These are phyloP conservation scores for Populus tomentosa DNA, from an alignment of 441 rosid genomes.

Conservation along the genomic window DNA sequence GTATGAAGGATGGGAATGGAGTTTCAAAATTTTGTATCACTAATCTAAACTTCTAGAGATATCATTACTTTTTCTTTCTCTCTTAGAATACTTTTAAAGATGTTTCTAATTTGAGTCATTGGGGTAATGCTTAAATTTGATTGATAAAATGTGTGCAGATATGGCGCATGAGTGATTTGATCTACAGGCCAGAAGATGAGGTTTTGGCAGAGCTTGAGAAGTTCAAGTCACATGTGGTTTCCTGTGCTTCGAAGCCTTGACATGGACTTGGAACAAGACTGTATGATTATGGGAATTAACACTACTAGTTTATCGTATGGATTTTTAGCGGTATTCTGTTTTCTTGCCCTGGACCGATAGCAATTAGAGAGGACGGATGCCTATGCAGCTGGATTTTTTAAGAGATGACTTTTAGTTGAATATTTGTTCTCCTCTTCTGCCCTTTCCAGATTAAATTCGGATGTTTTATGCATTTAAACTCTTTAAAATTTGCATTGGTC, in stretches of 20 bases:
- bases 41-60: background rate
- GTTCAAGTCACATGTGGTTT: conserved; percentile 81
- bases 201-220: conserved; percentile 87
- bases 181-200: conserved; percentile 94
- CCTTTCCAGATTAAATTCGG: no score
- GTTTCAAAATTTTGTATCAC: background rate
- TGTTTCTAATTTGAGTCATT: background rate
- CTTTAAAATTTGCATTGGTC: background rate
- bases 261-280: background rate
- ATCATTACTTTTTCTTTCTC: background rate
- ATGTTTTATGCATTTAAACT: no score
- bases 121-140: background rate
- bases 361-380: background rate
- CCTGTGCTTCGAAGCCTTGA: conserved; percentile 54
- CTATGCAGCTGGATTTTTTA: background rate
- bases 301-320: background rate
- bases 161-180: conserved; percentile 97
- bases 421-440: background rate
- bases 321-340: background rate
- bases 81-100: background rate
- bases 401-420: no score
- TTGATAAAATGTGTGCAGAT: conserved; percentile 41
- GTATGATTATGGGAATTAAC: background rate
- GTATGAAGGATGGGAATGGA: background rate
- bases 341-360: background rate